Evolutionary conservation across 2,329 filamentous ascomycete species (phyloP).

Genomic region (Tympanopsis confertula): DNA sequence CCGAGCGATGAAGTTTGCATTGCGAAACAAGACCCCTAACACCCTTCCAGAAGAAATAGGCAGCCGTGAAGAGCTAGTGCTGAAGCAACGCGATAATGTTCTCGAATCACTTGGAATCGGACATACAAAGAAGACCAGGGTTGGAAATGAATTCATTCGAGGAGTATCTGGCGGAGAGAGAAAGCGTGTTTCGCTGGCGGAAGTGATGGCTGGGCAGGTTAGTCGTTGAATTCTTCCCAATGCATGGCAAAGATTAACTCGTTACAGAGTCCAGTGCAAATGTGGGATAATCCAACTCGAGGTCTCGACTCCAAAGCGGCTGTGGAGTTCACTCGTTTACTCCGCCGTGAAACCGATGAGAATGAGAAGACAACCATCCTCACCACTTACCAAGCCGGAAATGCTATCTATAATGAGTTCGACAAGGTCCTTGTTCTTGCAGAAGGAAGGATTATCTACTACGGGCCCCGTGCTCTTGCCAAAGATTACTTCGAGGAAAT

Average conservation of each 20-base stretch:
- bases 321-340: constrained; percentile 56
- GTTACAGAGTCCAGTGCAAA: constrained; percentile 34
- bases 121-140: constrained; percentile 50
- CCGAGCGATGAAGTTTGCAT: constrained; percentile 34
- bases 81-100: constrained; percentile 29
- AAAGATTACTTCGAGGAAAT: constrained; percentile 55
- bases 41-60: not conserved
- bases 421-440: constrained; percentile 72
- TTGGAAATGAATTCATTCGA: constrained; percentile 46
- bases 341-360: constrained; percentile 56
- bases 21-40: not conserved
- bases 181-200: constrained; percentile 52
- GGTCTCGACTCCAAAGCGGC: constrained; percentile 65
- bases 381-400: constrained; percentile 58
- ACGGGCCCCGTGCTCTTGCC: constrained; percentile 48
- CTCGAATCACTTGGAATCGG: constrained; percentile 35
- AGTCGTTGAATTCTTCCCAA: no score
- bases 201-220: constrained; percentile 49
- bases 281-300: constrained; percentile 65
- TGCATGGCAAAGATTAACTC: constrained; percentile 9
- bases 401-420: constrained; percentile 57
- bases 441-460: constrained; percentile 53
- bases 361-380: constrained; percentile 56
- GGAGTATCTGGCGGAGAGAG: constrained; percentile 56
- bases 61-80: not conserved